Evolutionary conservation across 495 filamentous ascomycete species (phyloP), one percentile per base, ranked within the genome.

Genomic region (Aspergillus conjunctus): DNA sequence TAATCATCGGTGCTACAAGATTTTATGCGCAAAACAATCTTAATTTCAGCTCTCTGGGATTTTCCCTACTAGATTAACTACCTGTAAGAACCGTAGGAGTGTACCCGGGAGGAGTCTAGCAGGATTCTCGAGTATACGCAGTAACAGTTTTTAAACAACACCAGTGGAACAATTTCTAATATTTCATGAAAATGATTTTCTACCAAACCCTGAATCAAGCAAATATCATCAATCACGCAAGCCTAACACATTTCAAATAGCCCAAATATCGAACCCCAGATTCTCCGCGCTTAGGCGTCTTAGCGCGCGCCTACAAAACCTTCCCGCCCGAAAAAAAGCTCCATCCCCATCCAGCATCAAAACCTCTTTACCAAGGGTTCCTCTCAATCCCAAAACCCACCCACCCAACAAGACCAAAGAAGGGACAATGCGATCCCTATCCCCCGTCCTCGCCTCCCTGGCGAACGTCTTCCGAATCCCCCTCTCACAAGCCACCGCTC

Each of bases 391-490:
- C 44, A 18, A 48, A 21, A 11, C 7, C 43, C 7, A 48, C 20
- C 44, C 44, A 48, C 44, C 44, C 44, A 18, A 20, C 44, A 18
- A 22, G 10, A 20, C 8, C 44, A 48, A 5, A 17, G 43, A 46
- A 17, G 9, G 37, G 64, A 71, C 51, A 58, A 80, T 77, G 75
- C 71, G 69, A 51, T 66, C 75, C 15, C 70, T 77, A 64, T 80
- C 76, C 26, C 75, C 79, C 1, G 65, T 74, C 9, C 74, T 81
- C 62, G 69, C 73, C 56, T 78, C 73, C 1, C 73, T 83, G 54
- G 78, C 77, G 58, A 78, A 72, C 58, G 75, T 76, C 51, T 77
- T 81, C 67, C 66, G 65, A 52, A 77, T 80, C 37, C 76, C 76
- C 15, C 69, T 77, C 61, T 71, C 72, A 10, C 62, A 73, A 53